Conservation (phyloP, 2,329 filamentous ascomycete species). For the Madurella mycetomatis region DNA sequence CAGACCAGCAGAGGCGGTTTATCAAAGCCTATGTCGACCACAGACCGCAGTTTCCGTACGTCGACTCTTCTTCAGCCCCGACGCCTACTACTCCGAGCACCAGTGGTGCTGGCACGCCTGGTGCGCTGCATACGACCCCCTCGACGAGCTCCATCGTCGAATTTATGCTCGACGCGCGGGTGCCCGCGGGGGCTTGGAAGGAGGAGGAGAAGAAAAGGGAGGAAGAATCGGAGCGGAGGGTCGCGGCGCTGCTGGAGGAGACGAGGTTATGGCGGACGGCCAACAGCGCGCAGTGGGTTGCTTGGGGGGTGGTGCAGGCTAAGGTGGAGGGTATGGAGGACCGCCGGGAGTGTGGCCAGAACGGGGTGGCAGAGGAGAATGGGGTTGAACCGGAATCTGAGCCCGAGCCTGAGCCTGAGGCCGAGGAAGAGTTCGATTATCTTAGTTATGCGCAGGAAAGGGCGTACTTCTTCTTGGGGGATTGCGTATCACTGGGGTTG, state of each 20-base stretch:
- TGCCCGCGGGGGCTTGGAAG: slow-evolving; percentile 50
- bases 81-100: slow-evolving; percentile 36
- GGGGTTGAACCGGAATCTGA: slow-evolving; percentile 53
- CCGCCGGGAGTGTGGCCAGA: slow-evolving; percentile 27
- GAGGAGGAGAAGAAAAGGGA: slow-evolving; percentile 61
- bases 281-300: slow-evolving; percentile 86
- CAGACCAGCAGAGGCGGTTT: slow-evolving; percentile 79
- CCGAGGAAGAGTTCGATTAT: slow-evolving; percentile 84
- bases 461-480: slow-evolving; percentile 91
- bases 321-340: slow-evolving; percentile 65
- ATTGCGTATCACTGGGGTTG: slow-evolving; percentile 73
- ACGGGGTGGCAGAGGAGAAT: slow-evolving; percentile 44
- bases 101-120: slow-evolving; percentile 23
- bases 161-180: slow-evolving; percentile 79
- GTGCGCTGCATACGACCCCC: slow-evolving; percentile 32
- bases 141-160: slow-evolving; percentile 54
- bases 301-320: slow-evolving; percentile 95
- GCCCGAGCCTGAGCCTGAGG: slow-evolving; percentile 47
- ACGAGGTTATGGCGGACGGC: slow-evolving; percentile 80
- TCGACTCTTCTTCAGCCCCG: slow-evolving; percentile 40
- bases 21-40: slow-evolving; percentile 84
- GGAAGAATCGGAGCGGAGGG: slow-evolving; percentile 60
- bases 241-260: slow-evolving; percentile 70
- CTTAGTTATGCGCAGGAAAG: slow-evolving; percentile 85
- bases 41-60: slow-evolving; percentile 59